phyloP scores from a whole-genome alignment of 495 filamentous ascomycete genomes.

The Ramalina intermedia region DNA sequence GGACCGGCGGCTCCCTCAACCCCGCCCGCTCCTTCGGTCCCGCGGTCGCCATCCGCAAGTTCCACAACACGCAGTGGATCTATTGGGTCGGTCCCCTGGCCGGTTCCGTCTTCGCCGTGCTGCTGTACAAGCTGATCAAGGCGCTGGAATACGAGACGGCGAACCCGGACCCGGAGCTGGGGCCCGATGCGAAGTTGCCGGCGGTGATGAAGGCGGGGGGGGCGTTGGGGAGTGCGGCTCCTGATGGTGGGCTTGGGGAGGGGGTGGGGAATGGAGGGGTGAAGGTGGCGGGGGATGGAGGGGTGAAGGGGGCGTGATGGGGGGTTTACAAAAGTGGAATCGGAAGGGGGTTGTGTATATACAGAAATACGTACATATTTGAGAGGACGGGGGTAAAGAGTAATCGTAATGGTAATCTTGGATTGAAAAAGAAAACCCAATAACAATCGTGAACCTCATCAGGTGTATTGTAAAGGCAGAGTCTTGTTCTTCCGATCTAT shows the following conservation, averaged over 20 bases:
- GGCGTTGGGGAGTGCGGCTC: background rate
- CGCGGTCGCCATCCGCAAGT: conserved; percentile 8
- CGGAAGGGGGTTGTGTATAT: background rate
- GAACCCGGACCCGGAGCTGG: conserved; percentile 56
- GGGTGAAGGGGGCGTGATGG: background rate
- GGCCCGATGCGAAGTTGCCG: background rate
- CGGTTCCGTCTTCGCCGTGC: conserved; percentile 50
- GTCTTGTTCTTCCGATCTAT: too few relatives aligned
- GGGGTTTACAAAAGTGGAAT: background rate
- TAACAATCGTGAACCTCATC: too few relatives aligned
- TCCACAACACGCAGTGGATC: conserved; percentile 28
- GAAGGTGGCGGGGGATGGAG: background rate
- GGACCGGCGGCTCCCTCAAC: conserved; percentile 46
- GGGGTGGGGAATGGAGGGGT: background rate
- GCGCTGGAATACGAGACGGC: conserved; percentile 51
- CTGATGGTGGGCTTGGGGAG: background rate
- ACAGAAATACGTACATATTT: too few relatives aligned
- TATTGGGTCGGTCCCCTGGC: conserved; percentile 53
- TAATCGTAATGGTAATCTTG: too few relatives aligned
- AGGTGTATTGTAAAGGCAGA: too few relatives aligned
- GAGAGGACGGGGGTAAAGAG: too few relatives aligned
- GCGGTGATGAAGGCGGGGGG: background rate
- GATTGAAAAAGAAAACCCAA: too few relatives aligned
- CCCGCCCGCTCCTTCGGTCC: conserved; percentile 30
- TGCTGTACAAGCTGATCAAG: conserved; percentile 54